Base-by-base conservation (phyloP, 2,329 filamentous ascomycete species). In the Penicillium sp. region DNA sequence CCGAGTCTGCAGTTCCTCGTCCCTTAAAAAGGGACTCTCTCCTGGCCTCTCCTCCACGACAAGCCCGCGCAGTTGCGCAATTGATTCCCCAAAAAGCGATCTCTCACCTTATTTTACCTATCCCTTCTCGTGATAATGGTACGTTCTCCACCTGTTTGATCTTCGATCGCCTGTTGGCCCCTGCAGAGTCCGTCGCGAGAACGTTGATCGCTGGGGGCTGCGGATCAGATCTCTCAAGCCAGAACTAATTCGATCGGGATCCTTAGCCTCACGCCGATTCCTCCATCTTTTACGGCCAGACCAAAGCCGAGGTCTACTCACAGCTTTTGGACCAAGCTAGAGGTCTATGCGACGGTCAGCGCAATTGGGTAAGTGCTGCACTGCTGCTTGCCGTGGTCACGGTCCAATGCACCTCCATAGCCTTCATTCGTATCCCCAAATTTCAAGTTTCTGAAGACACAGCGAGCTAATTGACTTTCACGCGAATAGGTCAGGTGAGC, bases 201-300 rank as follows among this genome's bases (percentile, higher is more conserved):
- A 36, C 40, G 39, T 33, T 44, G 43, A 54, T 59, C 52, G 19
- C 39, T 27, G 33, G 22, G 22, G 18, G 35, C 46, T 35, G 36
- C 49, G 39, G 36, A 55, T 44, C 44, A 40, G 55, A 57, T 54
- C 50, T 33, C 46, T 50, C 16, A 19, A 39, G n/a, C 33, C 37
- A 46, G 18, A 37, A 24, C 61, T 62, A 46, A 60, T 33, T 36
- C 11, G 19, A 55, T 59, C 35, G 39, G 35, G 44, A 22, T 31
- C 27, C 7, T 54, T 56, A 81, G 79, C 77, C 77, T 58, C 79
- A 81, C 73, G 79, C 79, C 59, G 78, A 81, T 65, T 72, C 78
- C 22, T 77, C 79, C n/a, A 74, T 75, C 62, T 82, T 81, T 66
- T 60, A 69, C 27, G 70, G 67, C 6, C 50, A 68, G 46, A 74